Base-by-base conservation (phyloP, 441 rosid genomes). In the Cnidoscolus chayamansa region DNA sequence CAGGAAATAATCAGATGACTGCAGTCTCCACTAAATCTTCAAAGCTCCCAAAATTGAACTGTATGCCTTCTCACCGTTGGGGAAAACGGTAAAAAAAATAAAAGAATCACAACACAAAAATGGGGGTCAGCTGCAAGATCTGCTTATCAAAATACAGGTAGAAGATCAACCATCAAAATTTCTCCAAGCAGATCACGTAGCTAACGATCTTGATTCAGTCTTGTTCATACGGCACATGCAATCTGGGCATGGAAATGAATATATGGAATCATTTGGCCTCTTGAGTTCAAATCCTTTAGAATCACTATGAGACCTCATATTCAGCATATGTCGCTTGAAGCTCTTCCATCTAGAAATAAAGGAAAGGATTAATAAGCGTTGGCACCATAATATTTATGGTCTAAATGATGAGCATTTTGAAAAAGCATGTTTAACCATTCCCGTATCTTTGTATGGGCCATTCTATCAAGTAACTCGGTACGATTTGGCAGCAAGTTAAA, bases 211-310 rank as follows among this genome's bases (percentile, higher is more conserved):
- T 11, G 88, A 80, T 65, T 81, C 80, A 30, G 96, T 83, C 78
- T 83, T 89, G 89, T 90, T 96, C 70, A 72, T 63, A 25, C 80
- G 98, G 79, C 94, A 89, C 98, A 94, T 92, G 84, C 99, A 96
- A 82, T 96, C 96, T 15, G 98, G 99, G 81, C 99, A 94, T 17
- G 99, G 98, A 77, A 86, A 92, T 49, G 96, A 88, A 76, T 89
- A 96, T 55, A 91, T 81, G 0, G 98, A 96, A 74, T 96, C 98
- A 58, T 77, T 92, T 16, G 93, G 93, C 77, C 94, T 83, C 85
- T 92, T 96, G 65, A 96, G 82, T 83, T 92, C 99, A 81, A 89
- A 85, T 69, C 98, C 98, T 78, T 96, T 96, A 43, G 94, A 86
- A 81, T 94, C 95, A 74, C 99, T 90, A 76, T 94, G 97, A 67